A percentile compares a stretch with the other conserved stretches of the same genome.
phyloP scores from a whole-genome alignment of 805 yeast genomes.

The Metschnikowia colocasiae region DNA sequence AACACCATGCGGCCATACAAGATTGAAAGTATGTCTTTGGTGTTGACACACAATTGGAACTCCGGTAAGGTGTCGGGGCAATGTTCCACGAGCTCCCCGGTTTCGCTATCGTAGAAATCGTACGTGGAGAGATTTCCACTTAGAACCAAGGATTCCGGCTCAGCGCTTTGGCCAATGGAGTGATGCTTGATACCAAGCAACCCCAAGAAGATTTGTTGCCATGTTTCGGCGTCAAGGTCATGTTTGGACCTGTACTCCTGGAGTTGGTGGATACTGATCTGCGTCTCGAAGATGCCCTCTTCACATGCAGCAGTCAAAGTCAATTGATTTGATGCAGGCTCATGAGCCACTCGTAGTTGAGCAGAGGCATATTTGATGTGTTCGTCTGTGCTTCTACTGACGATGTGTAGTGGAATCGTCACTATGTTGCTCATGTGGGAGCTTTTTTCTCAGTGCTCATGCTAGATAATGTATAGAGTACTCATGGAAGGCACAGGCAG shows the following conservation, averaged over 20 bases:
- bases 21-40: constrained; percentile 11
- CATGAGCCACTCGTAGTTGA: constrained; percentile 7
- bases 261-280: constrained; percentile 6
- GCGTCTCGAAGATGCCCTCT: constrained; percentile 17
- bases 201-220: constrained; percentile 16
- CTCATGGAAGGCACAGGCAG: no score
- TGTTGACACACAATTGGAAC: constrained; percentile 11
- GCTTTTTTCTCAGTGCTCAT: constrained; percentile 2
- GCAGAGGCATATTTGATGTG: constrained; percentile 10
- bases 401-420: constrained; percentile 10
- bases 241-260: constrained; percentile 8
- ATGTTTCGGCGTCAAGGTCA: constrained; percentile 15
- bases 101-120: constrained; percentile 21
- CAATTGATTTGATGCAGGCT: background rate
- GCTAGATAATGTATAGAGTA: background rate
- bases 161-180: no score
- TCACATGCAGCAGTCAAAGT: constrained; percentile 16
- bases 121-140: constrained; percentile 24
- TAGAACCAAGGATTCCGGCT: constrained; percentile 5
- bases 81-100: constrained; percentile 24
- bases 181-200: background rate
- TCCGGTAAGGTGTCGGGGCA: constrained; percentile 16
- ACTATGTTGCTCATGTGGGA: constrained; percentile 3
- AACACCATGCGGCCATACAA: constrained; percentile 12
- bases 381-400: constrained; percentile 4